A percentile compares a stretch with the other conserved stretches of the same genome.
Evolutionary conservation across 164 flowering plant species (phyloP).

Genomic region (Platanus orientalis): DNA sequence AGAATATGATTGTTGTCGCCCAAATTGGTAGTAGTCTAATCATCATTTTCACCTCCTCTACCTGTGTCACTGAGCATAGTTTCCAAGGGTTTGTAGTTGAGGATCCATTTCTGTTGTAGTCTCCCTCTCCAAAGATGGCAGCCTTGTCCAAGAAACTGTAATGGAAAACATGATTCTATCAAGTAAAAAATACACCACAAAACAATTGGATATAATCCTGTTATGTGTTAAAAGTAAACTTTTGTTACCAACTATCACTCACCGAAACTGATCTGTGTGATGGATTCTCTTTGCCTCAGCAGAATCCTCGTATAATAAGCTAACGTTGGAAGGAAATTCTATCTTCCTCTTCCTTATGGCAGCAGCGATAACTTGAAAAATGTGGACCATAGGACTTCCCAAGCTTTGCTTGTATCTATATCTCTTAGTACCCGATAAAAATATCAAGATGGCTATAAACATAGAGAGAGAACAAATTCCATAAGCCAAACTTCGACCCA

Average conservation of each 20-base stretch:
- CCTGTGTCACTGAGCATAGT: conserved; percentile 25
- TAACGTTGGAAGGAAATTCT: conserved; percentile 11
- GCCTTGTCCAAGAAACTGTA: conserved; percentile 33
- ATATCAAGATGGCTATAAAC: conserved; percentile 10
- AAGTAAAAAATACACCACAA: not conserved
- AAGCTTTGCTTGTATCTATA: conserved; percentile 22
- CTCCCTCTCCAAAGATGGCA: conserved; percentile 1
- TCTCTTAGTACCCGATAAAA: conserved; percentile 11
- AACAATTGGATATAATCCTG: no score
- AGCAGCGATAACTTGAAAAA: conserved; percentile 15
- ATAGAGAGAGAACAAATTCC: conserved; percentile 18
- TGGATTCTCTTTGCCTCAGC: not conserved
- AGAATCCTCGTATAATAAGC: conserved; percentile 1
- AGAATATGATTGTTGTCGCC: no score
- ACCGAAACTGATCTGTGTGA: conserved; percentile 7
- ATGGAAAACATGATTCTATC: no score
- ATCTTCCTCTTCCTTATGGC: conserved; percentile 20
- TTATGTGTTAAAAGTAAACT: no score
- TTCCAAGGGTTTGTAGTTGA: conserved; percentile 15
- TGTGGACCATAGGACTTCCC: conserved; percentile 23
- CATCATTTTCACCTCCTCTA: conserved; percentile 36
- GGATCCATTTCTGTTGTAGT: not conserved
- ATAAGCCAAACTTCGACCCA: conserved; percentile 22
- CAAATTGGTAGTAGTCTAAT: conserved; percentile 26
- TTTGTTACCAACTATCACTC: no score